Base-by-base conservation (phyloP, 73 alveolate species). In the Blepharisma japonicum region DNA sequence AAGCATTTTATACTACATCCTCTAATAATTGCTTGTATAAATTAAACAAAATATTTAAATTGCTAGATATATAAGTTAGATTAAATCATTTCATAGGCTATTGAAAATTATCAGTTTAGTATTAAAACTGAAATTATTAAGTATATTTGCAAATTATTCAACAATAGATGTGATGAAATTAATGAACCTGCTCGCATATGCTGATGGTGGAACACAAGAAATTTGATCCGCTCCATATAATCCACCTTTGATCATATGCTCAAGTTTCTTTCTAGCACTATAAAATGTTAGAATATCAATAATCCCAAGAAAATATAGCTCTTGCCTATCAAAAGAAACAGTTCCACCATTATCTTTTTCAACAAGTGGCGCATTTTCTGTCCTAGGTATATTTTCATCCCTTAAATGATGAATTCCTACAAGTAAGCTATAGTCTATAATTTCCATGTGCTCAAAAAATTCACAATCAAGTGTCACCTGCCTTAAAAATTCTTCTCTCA, bases 391-490 rank as follows among this genome's bases (percentile, higher is more conserved):
- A 68, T 80, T 50, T 71, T 85, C 71, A 25, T 51, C 56, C 9
- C 81, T 61, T 56, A 74, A 42, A 46, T 42, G 49, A 71, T 94
- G 98, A 32, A 96, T 80, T 21, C 99, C 99, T 42, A 96, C 83
- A 38, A 96, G 87, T 38, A 96, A 77, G 68, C 96, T 85, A 81
- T 96, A 95, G 83, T 95, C 98, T 45, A 91, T 91, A 5, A 96
- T 91, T 45, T 89, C 82, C 71, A 87, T 92, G 8, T 85, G 55
- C 68, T 87, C 91, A 71, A 96, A 91, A 84, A 94, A 96, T 56
- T 89, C 74, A 51, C 92, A 91, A 81, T 96, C 99, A 50, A 83
- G 91, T 55, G 71, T 86, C 0, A 96, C 74, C 66, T 91, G 94
- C 5, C 86, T 87, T 81, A 94, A 46, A 25, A 94, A 68, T 7